Evolutionary conservation across 179 eudicot species (phyloP).

Genomic region (Drosera spatulata): DNA sequence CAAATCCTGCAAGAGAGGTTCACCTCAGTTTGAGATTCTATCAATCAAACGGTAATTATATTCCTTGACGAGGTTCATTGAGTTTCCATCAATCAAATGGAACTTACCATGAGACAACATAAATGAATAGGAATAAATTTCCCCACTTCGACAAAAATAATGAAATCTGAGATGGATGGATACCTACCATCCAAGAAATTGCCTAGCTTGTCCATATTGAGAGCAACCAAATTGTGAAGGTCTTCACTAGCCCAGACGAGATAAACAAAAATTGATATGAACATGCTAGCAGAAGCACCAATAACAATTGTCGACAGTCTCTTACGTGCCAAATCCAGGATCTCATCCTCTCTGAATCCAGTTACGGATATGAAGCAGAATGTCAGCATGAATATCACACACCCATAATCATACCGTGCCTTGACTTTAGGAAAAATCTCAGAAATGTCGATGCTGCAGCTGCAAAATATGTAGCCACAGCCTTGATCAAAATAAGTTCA

Average conservation of each 20-base stretch:
- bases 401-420: slow-evolving; percentile 30
- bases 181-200: slow-evolving; percentile 17
- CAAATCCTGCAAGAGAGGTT: slow-evolving; percentile 1
- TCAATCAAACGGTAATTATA: neutral
- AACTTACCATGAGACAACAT: too few species aligned
- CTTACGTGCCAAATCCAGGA: slow-evolving; percentile 19
- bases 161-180: too few species aligned
- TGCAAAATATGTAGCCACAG: slow-evolving; percentile 1
- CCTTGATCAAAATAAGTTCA: neutral
- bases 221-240: slow-evolving; percentile 16
- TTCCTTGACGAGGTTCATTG: neutral
- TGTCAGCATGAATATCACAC: slow-evolving; percentile 30
- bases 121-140: too few species aligned
- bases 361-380: slow-evolving; percentile 33
- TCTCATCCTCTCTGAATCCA: slow-evolving; percentile 25
- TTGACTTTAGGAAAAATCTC: slow-evolving; percentile 28
- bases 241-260: slow-evolving; percentile 38
- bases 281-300: slow-evolving; percentile 22
- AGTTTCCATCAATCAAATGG: neutral
- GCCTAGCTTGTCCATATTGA: slow-evolving; percentile 25
- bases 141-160: too few species aligned
- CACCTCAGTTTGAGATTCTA: neutral
- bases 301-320: slow-evolving; percentile 27
- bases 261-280: slow-evolving; percentile 16
- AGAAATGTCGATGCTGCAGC: slow-evolving; percentile 27